phyloP scores from a whole-genome alignment of 2,329 filamentous ascomycete genomes.

The Thelonectria olida region DNA sequence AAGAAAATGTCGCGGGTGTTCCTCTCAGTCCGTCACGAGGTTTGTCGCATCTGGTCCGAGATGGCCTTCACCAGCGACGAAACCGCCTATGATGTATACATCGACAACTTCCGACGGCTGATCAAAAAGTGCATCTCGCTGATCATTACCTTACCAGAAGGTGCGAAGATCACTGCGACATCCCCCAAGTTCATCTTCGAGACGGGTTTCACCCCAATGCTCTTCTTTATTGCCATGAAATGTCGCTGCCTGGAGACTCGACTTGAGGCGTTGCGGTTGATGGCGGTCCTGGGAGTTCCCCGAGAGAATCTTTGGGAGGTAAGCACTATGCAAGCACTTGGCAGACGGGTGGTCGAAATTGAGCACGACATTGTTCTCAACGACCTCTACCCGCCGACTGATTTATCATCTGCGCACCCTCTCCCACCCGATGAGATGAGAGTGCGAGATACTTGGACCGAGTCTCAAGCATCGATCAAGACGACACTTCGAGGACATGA shows the following conservation, averaged over 20 bases:
- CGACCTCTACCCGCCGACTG: background rate
- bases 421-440: background rate
- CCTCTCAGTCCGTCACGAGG: background rate
- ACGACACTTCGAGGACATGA: background rate
- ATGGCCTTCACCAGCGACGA: conserved; percentile 11
- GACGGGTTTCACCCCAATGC: conserved; percentile 2
- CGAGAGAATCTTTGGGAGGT: conserved; percentile 6
- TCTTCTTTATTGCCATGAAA: background rate
- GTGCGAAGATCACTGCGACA: background rate
- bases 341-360: background rate
- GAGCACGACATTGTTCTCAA: background rate
- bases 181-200: conserved; percentile 7
- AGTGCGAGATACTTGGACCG: conserved; percentile 5
- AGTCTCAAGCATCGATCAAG: background rate
- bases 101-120: conserved; percentile 3
- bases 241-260: background rate
- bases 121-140: background rate
- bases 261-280: background rate
- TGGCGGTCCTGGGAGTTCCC: background rate
- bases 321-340: background rate
- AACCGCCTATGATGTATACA: conserved; percentile 12
- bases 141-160: background rate
- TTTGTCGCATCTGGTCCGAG: conserved; percentile 14
- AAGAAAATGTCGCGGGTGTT: conserved; percentile 3
- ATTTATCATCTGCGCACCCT: background rate